These are phyloP conservation scores for Excoecaria cochinchinensis DNA, from an alignment of 345 rosid genomes.

Conservation along the genomic window DNA sequence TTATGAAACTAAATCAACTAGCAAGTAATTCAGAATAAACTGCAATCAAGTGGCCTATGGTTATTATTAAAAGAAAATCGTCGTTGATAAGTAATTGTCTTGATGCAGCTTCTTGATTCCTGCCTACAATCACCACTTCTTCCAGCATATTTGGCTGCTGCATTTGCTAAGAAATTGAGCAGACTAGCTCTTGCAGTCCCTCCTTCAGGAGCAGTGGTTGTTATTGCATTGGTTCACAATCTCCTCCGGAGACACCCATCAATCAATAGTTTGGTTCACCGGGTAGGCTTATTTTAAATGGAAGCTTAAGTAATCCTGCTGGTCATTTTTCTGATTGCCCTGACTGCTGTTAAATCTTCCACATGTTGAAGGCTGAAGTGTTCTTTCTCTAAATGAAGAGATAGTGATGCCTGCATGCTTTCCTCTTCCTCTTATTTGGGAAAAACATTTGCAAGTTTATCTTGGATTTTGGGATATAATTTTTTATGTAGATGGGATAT, in stretches of 20 bases:
- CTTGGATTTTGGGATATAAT: background rate
- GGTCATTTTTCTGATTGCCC: background rate
- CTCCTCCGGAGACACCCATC: slow-evolving; percentile 87
- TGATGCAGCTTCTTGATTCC: slow-evolving; percentile 84
- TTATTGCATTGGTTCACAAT: slow-evolving; percentile 82
- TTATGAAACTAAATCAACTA: background rate
- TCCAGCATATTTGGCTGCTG: slow-evolving; percentile 96
- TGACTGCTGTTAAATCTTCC: background rate
- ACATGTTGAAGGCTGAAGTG: background rate
- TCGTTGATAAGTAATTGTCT: slow-evolving; percentile 5
- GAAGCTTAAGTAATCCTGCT: background rate
- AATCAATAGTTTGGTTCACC: slow-evolving; percentile 86
- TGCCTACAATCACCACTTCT: slow-evolving; percentile 93
- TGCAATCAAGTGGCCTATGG: background rate
- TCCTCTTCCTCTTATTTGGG: background rate
- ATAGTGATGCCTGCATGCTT: background rate
- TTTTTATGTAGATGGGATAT: background rate
- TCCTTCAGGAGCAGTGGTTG: slow-evolving; percentile 80
- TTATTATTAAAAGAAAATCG: background rate
- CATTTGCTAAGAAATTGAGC: slow-evolving; percentile 86
- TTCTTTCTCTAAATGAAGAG: background rate
- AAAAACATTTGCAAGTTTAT: background rate
- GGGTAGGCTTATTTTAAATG: slow-evolving; percentile 36
- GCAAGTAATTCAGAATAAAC: background rate
- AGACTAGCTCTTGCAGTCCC: slow-evolving; percentile 71